Conservation (phyloP, 352 stramenopile genomes). For the Aphanomyces stellatus region DNA sequence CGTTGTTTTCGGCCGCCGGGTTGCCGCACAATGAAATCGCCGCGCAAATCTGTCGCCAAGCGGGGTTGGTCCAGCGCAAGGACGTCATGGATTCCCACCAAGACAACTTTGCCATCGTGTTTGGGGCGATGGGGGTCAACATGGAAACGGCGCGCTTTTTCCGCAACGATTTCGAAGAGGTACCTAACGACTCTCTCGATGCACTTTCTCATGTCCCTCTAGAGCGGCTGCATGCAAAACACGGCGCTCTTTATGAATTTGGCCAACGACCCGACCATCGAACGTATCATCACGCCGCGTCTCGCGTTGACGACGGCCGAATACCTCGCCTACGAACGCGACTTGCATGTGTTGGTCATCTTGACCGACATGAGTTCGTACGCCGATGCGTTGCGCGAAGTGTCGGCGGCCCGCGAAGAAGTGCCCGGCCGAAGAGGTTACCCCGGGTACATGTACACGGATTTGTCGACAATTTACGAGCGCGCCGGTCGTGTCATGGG, state of each 20-base stretch:
- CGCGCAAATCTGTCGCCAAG: slow-evolving; percentile 98
- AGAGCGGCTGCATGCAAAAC: slow-evolving; percentile 97
- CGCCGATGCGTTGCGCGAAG: slow-evolving; percentile 95
- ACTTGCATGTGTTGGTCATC: slow-evolving; percentile 99
- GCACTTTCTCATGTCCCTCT: slow-evolving; percentile 2
- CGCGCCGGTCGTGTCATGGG: slow-evolving; percentile 95
- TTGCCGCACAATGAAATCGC: slow-evolving; percentile 99
- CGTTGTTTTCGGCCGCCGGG: slow-evolving; percentile 98
- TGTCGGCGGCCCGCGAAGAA: slow-evolving; percentile 92
- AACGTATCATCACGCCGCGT: slow-evolving; percentile 99
- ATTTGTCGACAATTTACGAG: slow-evolving; percentile 99
- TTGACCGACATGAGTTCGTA: slow-evolving; percentile 99
- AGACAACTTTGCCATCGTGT: slow-evolving; percentile 99
- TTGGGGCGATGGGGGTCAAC: slow-evolving; percentile 99
- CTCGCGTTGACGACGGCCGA: slow-evolving; percentile 97
- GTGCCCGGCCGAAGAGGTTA: slow-evolving; percentile 97
- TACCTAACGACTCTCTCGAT: not conserved
- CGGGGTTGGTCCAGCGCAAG: slow-evolving; percentile 97
- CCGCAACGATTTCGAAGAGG: slow-evolving; percentile 95
- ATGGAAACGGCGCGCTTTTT: slow-evolving; percentile 98
- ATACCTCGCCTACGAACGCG: slow-evolving; percentile 98
- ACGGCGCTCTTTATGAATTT: slow-evolving; percentile 99
- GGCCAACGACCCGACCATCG: slow-evolving; percentile 99
- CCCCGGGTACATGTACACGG: slow-evolving; percentile 99
- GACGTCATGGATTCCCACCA: slow-evolving; percentile 97